Evolutionary conservation across 2,329 filamentous ascomycete species (phyloP), one percentile per base, ranked within the genome.

Genomic region (Ophiosphaerella korrae): DNA sequence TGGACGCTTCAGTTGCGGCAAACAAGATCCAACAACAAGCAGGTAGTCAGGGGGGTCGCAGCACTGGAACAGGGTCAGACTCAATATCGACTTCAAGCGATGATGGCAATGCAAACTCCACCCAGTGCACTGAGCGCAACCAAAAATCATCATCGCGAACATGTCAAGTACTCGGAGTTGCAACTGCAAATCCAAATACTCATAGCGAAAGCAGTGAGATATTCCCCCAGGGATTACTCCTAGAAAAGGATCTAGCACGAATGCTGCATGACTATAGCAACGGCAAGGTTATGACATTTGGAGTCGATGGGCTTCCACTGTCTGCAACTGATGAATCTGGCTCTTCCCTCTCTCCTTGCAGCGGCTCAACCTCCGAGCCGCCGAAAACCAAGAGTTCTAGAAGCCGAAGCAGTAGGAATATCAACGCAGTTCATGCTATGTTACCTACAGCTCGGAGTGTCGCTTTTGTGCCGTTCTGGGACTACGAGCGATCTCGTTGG

Each of bases 401-500:
- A 36, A 37, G 32, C 16, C 45, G 45, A 12, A 23, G 31, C 16
- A 37, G n/a, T 5, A 40, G 31, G n/a, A 42, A n/a, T 7, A 14
- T 23, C 2, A n/a, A n/a, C 34, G 38, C 45, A 5, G 16, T 47
- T 7, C 29, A 36, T 2, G n/a, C 11, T 11, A 26, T 47, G 36
- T 18, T 47, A 6, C 43, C 43, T 5, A 56, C 11, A 7, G 73
- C 71, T 8, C 62, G 67, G 14, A 71, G 71, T 48, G 60, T 75
- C 5, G 64, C 71, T 12, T 72, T 75, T 29, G 58, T 75, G 14
- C 74, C 74, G 3, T 65, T 77, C 21, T 75, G 72, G 70, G 72
- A 77, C 35, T 74, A 66, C 24, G 68, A 71, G 11, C 58, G 68
- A 18, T 66, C 68, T 1, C 56, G 71, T 29, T 75, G 72, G 66